phyloP scores from a whole-genome alignment of 108 stramenopile species.

The Skeletonema potamos region DNA sequence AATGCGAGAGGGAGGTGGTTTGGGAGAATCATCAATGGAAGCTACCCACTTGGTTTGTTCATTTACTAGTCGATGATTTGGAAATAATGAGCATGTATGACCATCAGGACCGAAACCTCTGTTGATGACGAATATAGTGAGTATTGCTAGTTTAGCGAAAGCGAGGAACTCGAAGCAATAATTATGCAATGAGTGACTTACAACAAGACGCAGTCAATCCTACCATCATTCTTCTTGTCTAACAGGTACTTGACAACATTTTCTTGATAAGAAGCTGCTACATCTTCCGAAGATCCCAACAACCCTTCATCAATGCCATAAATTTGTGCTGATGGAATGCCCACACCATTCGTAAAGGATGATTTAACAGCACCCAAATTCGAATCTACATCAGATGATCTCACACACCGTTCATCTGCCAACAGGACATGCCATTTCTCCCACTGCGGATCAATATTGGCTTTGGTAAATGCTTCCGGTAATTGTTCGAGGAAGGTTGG shows the following conservation, averaged over 20 bases:
- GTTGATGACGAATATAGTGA: too few relatives aligned
- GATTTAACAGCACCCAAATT: constrained; percentile 69
- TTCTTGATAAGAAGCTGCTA: constrained; percentile 67
- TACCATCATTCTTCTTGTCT: constrained; percentile 16
- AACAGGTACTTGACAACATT: constrained; percentile 34
- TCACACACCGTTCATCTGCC: constrained; percentile 96
- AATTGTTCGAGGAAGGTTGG: constrained; percentile 65
- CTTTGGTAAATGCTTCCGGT: constrained; percentile 39
- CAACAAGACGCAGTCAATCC: constrained; percentile 91
- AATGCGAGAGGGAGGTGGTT: constrained; percentile 92
- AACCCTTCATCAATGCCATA: constrained; percentile 69
- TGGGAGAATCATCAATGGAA: constrained; percentile 91
- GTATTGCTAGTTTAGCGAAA: too few relatives aligned
- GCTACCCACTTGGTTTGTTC: constrained; percentile 70
- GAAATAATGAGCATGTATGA: constrained; percentile 96
- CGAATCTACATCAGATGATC: constrained; percentile 70
- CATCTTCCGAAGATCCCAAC: constrained; percentile 34
- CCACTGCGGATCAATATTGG: constrained; percentile 55
- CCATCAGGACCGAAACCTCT: constrained; percentile 97
- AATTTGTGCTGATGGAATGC: constrained; percentile 63
- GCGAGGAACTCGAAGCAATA: too few relatives aligned
- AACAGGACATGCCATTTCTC: constrained; percentile 85
- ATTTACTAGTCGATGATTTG: constrained; percentile 77
- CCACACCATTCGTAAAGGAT: constrained; percentile 42
- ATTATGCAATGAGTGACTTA: too few relatives aligned